These are phyloP conservation scores for Kodamaea kaohsiungensis DNA, from an alignment of 805 yeast genomes.

Conservation along the genomic window DNA sequence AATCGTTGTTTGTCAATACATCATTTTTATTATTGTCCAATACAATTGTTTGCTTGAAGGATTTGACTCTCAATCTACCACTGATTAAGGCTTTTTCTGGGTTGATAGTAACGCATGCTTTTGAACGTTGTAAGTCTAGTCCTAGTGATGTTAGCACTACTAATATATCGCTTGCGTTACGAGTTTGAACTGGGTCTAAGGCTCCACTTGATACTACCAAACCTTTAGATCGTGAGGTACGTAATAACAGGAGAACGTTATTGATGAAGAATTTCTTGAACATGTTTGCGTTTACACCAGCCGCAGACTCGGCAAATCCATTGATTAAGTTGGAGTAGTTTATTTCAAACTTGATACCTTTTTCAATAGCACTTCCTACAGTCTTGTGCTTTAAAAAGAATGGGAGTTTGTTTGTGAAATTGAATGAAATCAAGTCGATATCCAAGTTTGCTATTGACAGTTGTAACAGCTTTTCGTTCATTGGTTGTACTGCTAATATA, in stretches of 20 bases:
- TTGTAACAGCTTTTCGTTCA: slow-evolving; percentile 74
- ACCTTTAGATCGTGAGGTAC: slow-evolving; percentile 84
- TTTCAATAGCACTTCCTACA: slow-evolving; percentile 76
- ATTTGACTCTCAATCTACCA: slow-evolving; percentile 71
- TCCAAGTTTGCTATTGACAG: slow-evolving; percentile 75
- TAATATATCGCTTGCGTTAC: slow-evolving; percentile 68
- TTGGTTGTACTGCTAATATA: slow-evolving; percentile 78
- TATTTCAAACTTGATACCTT: slow-evolving; percentile 83
- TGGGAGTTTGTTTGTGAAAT: slow-evolving; percentile 64
- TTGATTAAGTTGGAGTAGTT: slow-evolving; percentile 59
- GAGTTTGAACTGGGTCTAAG: slow-evolving; percentile 49
- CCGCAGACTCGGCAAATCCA: slow-evolving; percentile 23
- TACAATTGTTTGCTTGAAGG: slow-evolving; percentile 74
- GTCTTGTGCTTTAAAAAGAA: slow-evolving; percentile 81
- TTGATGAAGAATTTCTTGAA: slow-evolving; percentile 63
- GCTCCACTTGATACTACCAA: slow-evolving; percentile 81
- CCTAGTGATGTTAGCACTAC: slow-evolving; percentile 71
- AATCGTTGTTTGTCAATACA: slow-evolving; percentile 26
- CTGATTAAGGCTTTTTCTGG: slow-evolving; percentile 67
- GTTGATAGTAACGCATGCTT: slow-evolving; percentile 55
- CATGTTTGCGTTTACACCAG: slow-evolving; percentile 24
- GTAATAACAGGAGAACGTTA: slow-evolving; percentile 69
- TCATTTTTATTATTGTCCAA: slow-evolving; percentile 47
- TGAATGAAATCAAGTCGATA: slow-evolving; percentile 77
- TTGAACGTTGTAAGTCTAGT: slow-evolving; percentile 61